Conservation (phyloP, 2,329 filamentous ascomycete genomes). For the Xylariaceae sp. region DNA sequence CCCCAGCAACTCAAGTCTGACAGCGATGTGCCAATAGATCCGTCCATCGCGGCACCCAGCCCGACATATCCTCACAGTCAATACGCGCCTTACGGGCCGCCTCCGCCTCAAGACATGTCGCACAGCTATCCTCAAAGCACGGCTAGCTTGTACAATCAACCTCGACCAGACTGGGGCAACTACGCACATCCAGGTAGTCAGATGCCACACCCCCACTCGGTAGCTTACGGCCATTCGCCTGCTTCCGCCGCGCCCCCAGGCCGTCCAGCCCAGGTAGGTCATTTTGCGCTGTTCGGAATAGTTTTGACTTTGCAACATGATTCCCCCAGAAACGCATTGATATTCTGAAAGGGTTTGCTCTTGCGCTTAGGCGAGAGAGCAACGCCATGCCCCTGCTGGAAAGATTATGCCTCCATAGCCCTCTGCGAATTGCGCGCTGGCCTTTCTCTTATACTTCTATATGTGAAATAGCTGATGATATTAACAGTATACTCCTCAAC, state of each 20-base stretch:
- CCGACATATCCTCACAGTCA: conserved; percentile 81
- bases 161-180: conserved; percentile 71
- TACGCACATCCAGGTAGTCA: conserved; percentile 56
- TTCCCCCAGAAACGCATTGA: background rate
- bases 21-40: conserved; percentile 98
- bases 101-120: conserved; percentile 75
- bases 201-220: conserved; percentile 50
- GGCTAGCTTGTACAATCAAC: conserved; percentile 63
- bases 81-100: conserved; percentile 84
- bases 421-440: background rate
- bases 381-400: too few relatives aligned
- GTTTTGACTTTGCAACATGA: too few relatives aligned
- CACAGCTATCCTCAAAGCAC: conserved; percentile 68
- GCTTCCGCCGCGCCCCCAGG: conserved; percentile 55
- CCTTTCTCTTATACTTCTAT: conserved; percentile 10
- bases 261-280: conserved; percentile 60
- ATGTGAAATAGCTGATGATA: conserved; percentile 30
- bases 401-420: too few relatives aligned
- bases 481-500: conserved; percentile 40
- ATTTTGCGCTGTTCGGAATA: background rate
- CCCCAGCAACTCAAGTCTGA: conserved; percentile 84
- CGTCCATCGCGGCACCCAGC: conserved; percentile 89
- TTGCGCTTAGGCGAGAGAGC: too few relatives aligned
- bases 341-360: background rate
- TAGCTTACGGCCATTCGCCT: conserved; percentile 52